Percentiles rank a stretch among this genome's conserved stretches.
These are phyloP conservation scores for Leccinum pseudoinsigne DNA, from an alignment of 1,284 basidiomycete genomes.

Conservation along the genomic window DNA sequence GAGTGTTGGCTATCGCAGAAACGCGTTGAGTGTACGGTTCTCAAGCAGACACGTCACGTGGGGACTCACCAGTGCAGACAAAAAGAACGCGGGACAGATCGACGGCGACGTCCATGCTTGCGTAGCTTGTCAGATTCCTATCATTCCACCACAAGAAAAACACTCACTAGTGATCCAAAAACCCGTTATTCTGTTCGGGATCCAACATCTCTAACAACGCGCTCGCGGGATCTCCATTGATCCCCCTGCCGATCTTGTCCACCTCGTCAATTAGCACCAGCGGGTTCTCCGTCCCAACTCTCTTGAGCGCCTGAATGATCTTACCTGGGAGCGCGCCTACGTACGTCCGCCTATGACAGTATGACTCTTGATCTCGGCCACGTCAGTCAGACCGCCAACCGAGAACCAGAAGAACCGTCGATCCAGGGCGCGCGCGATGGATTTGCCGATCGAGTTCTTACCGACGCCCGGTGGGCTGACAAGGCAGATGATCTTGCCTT, in stretches of 20 bases:
- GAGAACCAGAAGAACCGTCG: constrained; percentile 95
- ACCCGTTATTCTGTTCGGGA: constrained; percentile 96
- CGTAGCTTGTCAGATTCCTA: constrained; percentile 9
- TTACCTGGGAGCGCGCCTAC: constrained; percentile 97
- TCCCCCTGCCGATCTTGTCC: constrained; percentile 96
- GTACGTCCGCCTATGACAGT: constrained; percentile 81
- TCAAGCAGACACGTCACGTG: neutral
- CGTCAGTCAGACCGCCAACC: constrained; percentile 95
- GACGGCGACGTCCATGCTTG: constrained; percentile 94
- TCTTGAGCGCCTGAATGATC: constrained; percentile 96
- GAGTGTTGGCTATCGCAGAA: constrained; percentile 66
- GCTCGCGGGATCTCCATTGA: constrained; percentile 95
- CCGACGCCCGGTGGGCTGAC: constrained; percentile 98
- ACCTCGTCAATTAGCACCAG: constrained; percentile 97
- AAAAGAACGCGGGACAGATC: constrained; percentile 96
- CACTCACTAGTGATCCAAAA: constrained; percentile 89
- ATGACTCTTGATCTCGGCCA: constrained; percentile 97
- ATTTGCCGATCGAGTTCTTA: constrained; percentile 94
- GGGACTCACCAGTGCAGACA: constrained; percentile 79
- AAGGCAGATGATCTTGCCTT: constrained; percentile 98
- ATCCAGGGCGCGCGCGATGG: constrained; percentile 85
- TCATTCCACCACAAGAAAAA: neutral
- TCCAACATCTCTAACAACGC: constrained; percentile 97
- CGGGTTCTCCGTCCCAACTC: constrained; percentile 97
- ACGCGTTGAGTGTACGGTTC: neutral